Conservation (phyloP, 208 protist genomes). For the Naegleria gruberi region DNA sequence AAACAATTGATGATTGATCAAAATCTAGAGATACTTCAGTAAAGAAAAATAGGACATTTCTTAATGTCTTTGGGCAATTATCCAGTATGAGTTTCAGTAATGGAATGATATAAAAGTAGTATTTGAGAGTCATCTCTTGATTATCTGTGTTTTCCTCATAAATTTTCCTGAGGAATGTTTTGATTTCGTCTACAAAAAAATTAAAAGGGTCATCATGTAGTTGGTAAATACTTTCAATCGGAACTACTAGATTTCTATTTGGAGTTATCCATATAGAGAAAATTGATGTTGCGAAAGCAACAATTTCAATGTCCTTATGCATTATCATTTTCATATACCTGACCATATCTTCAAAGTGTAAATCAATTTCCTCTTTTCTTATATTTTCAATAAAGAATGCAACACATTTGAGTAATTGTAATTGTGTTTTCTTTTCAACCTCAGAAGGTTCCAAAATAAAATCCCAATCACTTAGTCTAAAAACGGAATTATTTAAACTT, state of each 20-base stretch:
- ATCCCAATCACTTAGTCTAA: not conserved
- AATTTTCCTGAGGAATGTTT: not conserved
- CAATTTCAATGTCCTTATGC: not conserved
- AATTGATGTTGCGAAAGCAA: not conserved
- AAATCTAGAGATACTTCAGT: not conserved
- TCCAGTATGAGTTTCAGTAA: not conserved
- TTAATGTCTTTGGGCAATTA: not conserved
- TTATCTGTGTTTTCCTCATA: no score
- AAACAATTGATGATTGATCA: not conserved
- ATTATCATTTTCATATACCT: not conserved
- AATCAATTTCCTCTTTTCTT: not conserved
- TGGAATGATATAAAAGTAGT: no score
- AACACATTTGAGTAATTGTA: not conserved
- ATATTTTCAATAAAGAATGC: no score
- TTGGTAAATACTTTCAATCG: not conserved
- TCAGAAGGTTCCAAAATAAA: not conserved
- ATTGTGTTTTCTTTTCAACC: not conserved
- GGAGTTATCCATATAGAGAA: not conserved
- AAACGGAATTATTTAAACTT: not conserved
- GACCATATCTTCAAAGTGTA: not conserved
- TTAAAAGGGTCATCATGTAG: no score
- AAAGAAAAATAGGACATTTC: not conserved
- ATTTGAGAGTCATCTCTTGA: no score
- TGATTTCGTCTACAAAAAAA: not conserved
- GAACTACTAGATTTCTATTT: not conserved